These are phyloP conservation scores for Alternaria gansuensis DNA, from an alignment of 2,329 filamentous ascomycete genomes.

Conservation along the genomic window DNA sequence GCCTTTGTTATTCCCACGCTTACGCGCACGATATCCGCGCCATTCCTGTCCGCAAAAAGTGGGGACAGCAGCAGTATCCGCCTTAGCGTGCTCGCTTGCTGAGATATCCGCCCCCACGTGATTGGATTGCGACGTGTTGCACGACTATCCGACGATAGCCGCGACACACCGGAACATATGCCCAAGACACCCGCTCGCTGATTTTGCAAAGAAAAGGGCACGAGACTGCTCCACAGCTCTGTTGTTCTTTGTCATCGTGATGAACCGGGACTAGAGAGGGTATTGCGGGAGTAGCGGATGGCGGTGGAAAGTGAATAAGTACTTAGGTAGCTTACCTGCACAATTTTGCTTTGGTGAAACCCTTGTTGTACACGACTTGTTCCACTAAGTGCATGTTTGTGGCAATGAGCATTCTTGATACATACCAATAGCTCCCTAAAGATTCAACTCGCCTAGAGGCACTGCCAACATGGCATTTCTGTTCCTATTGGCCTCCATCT, in stretches of 20 bases:
- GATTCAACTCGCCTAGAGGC: neutral
- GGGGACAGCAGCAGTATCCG: slow-evolving; percentile 31
- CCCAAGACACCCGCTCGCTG: slow-evolving; percentile 19
- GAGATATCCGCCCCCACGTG: slow-evolving; percentile 35
- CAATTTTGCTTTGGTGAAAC: neutral
- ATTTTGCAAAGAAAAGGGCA: slow-evolving; percentile 16
- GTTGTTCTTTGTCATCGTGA: slow-evolving; percentile 17
- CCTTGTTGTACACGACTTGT: neutral
- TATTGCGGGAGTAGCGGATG: slow-evolving; percentile 45
- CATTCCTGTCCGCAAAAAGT: slow-evolving; percentile 18
- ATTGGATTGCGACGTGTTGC: slow-evolving; percentile 4
- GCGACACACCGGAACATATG: slow-evolving; percentile 36
- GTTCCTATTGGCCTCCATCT: slow-evolving; percentile 37
- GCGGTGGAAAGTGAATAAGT: slow-evolving; percentile 29
- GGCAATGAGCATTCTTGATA: slow-evolving; percentile 5
- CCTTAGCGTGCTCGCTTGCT: slow-evolving; percentile 17
- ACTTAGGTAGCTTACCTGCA: slow-evolving; percentile 26
- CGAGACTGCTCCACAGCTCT: slow-evolving; percentile 20
- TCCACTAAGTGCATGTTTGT: neutral
- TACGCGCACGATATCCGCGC: slow-evolving; percentile 27
- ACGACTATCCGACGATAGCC: slow-evolving; percentile 38
- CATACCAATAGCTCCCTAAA: slow-evolving; percentile 1
- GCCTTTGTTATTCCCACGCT: slow-evolving; percentile 3
- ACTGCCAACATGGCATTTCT: slow-evolving; percentile 15
- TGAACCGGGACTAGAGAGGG: slow-evolving; percentile 17